Conservation (phyloP, 768 basidiomycete species). For the Pisolithus microcarpus region DNA sequence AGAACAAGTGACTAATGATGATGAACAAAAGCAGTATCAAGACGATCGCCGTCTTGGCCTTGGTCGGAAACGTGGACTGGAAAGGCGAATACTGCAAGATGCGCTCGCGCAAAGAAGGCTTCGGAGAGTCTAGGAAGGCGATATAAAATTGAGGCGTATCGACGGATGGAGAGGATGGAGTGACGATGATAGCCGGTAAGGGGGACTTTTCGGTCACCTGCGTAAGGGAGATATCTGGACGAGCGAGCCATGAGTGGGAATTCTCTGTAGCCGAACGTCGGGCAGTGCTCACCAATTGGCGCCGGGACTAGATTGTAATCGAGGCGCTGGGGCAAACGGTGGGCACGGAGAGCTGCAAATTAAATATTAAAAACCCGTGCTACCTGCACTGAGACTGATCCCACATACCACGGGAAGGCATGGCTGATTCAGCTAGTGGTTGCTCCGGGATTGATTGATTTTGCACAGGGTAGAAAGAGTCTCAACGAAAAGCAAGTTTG, state of each 20-base stretch:
- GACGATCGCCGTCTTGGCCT: slow-evolving; percentile 44
- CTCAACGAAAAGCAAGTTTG: too few relatives aligned
- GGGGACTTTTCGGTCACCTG: slow-evolving; percentile 62
- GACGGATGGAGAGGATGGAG: slow-evolving; percentile 59
- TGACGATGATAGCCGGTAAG: slow-evolving; percentile 76
- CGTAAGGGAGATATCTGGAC: slow-evolving; percentile 55
- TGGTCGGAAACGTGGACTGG: slow-evolving; percentile 28
- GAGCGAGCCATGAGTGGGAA: slow-evolving; percentile 1
- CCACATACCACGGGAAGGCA: slow-evolving; percentile 25
- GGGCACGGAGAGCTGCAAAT: slow-evolving; percentile 50
- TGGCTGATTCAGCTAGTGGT: slow-evolving; percentile 5
- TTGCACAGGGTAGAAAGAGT: slow-evolving; percentile 4
- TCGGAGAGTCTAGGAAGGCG: slow-evolving; percentile 62
- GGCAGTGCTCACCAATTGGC: slow-evolving; percentile 50
- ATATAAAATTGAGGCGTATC: slow-evolving; percentile 63
- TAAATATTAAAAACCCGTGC: background rate
- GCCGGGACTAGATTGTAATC: slow-evolving; percentile 74
- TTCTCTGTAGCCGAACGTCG: background rate
- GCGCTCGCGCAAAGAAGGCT: slow-evolving; percentile 53
- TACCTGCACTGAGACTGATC: too few relatives aligned
- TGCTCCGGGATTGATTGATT: slow-evolving; percentile 2
- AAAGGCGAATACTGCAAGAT: slow-evolving; percentile 29
- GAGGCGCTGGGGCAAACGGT: slow-evolving; percentile 64
- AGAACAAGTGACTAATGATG: slow-evolving; percentile 45
- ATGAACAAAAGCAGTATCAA: slow-evolving; percentile 47